Evolutionary conservation across 495 filamentous ascomycete genomes (phyloP), one percentile per base, ranked within the genome.

Genomic region (Hyaloscypha finlandica): DNA sequence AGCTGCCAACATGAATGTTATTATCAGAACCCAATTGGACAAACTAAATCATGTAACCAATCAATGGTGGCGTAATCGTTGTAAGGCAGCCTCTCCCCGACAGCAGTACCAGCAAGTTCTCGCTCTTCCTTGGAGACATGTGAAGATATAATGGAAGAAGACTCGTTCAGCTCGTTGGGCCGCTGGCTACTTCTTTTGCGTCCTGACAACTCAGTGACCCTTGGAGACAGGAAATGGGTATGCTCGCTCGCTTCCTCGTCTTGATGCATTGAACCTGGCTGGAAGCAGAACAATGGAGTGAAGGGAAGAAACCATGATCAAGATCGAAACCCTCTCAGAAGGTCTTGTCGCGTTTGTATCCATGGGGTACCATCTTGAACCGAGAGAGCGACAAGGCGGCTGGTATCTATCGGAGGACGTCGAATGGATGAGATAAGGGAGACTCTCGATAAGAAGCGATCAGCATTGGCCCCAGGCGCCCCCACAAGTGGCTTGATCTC

Each of bases 21-120:
- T 12, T 48, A 4, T 3, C 16, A 19, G 16, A 19, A 1, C 16
- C 16, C 16, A 48, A 48, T 48, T 48, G 6, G 16, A 19, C 42
- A 19, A 48, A 84, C 84, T 65, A 87, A 71, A 67, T 86, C 84
- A 71, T 86, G 85, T 59, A 86, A 77, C 83, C 83, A 86, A 72
- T 87, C 84, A 68, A 85, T 83, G 3, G 83, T 85, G 6, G 81
- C 81, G 71, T 86, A 86, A 66, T 84, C 80, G 73, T 85, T 85
- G 73, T 86, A 87, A 8, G 82, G 82, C 57, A 87, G 70, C 25
- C 85, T 73, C 70, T 86, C 85, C 30, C 85, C 84, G 25, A 86
- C 75, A 11, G 78, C 75, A 16, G 77, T 78, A 16, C 70, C 74
- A 19, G 63, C 73, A 48, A 84, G 72, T 11, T 75, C 76, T 67